phyloP scores from a whole-genome alignment of 2,329 filamentous ascomycete species.

The Sclerotiophoma versabilis region DNA sequence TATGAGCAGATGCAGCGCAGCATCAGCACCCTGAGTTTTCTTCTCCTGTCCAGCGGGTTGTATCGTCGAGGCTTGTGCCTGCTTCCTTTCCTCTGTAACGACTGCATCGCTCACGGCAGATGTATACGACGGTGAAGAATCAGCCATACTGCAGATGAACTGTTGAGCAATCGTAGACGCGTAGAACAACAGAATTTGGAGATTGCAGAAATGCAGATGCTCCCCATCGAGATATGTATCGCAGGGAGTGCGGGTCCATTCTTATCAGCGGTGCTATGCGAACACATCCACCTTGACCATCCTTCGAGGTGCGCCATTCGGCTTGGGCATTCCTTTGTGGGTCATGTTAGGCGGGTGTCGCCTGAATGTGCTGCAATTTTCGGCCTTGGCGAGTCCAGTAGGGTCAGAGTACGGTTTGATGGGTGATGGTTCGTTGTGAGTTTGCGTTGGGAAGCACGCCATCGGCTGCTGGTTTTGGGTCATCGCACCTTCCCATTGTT shows the following conservation, averaged over 20 bases:
- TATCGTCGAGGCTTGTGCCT: neutral
- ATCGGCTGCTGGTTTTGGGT: conserved; percentile 5
- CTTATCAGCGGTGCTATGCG: neutral
- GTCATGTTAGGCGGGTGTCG: neutral
- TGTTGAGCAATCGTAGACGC: no score
- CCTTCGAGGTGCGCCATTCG: neutral
- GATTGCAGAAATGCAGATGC: neutral
- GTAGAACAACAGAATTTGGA: neutral
- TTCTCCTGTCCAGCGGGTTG: neutral
- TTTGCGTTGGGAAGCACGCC: conserved; percentile 6
- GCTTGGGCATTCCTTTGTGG: neutral
- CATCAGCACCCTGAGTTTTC: conserved; percentile 14
- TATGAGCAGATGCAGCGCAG: conserved; percentile 19
- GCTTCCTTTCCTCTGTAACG: neutral
- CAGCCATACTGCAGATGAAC: neutral
- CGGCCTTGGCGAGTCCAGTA: neutral
- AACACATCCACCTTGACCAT: neutral
- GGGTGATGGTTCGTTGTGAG: neutral
- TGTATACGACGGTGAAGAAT: neutral
- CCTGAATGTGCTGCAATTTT: neutral
- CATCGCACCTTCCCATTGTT: conserved; percentile 1
- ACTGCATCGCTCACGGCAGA: neutral
- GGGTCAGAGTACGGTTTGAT: neutral
- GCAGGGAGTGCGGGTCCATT: neutral
- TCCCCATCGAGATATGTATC: neutral